Evolutionary conservation across 345 rosid species (phyloP), one percentile per base, ranked within the genome.

Genomic region (Citrus inodora): DNA sequence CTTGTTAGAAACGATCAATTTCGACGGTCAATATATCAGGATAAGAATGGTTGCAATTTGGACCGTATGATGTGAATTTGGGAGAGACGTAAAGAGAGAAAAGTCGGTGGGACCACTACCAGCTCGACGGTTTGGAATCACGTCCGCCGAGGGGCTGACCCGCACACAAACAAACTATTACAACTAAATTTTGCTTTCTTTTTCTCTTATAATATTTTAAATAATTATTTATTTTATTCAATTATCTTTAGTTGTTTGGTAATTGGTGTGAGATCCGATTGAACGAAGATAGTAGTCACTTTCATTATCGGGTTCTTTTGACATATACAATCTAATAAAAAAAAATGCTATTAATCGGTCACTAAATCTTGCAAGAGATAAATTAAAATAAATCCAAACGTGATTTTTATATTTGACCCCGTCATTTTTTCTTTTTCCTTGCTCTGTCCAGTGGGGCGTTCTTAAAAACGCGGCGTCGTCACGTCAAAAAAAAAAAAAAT

Each of bases 21-120:
- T 7, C 2, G 74, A 74, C 5, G 82, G 86, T 80, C 80, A 84
- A 81, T 75, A 79, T 48, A 5, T 62, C 68, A 74, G 62, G 48
- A 66, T 14, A 55, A 17, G 8, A 33, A 28, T 7, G 53, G 73
- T 7, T 17, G 64, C 14, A 66, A 64, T 77, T 80, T 70, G 70
- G 70, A 75, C 73, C 87, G 83, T 67, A 14, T 35, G 82, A 81
- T 67, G 65, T 80, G 80, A 77, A 80, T 42, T 48, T 64, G 48
- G 60, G 60, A 76, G 79, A 78, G 81, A 66, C 80, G 82, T 48
- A 71, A 53, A 30, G 25, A 64, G 64, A 37, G 48, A 40, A 67
- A 81, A 76, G 81, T 71, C 71, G 71, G 78, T 70, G 77, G 84
- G 86, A 78, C 82, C 80, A 78, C 75, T 8, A 5, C 28, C 35